Evolutionary conservation across 441 rosid genomes (phyloP), one percentile per base, ranked within the genome.

Genomic region (Brassica balearica): DNA sequence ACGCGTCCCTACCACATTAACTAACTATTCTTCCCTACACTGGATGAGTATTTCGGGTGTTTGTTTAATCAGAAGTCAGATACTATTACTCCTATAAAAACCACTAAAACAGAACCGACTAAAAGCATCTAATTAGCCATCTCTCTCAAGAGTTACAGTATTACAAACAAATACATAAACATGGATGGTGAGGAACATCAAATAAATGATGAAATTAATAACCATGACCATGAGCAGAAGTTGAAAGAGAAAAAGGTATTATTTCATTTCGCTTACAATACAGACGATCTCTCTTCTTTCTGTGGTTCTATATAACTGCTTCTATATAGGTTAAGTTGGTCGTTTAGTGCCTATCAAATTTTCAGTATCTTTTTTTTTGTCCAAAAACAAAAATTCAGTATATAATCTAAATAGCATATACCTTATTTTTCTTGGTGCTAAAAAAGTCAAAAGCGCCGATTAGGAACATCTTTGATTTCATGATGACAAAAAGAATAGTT

Each of bases 1-100:
- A 59, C 81, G 81, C 72, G 81, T 77, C 76, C 75, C 38, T 65
- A 65, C 72, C 51, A 58, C 14, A 71, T 6, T 41, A 71, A 65
- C 19, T 1, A 2, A 65, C n/a, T 69, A 70, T 25, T 5, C 12
- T 27, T 3, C 14, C 23, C 61, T 8, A 25, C 7, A 23, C 68
- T 77, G 7, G 38, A 65, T 72, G 55, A 8, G 58, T 10, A n/a
- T 41, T 76, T 55, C 8, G 60, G 60, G 60, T 55, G 60, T 55
- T 55, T 55, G 10, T 55, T 55, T 71, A 38, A 65, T 12, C 51
- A 5, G 2, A 27, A 65, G 77, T 72, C 72, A 77, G 5, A 1
- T 29, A 72, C 29, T 27, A 41, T 19, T 23, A 41, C 41, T 62
- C 68, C 61, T 77, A 72, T 77, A 77, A 72, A 77, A 0, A 5